A percentile compares a stretch with the other conserved stretches of the same genome.
Conservation (phyloP, 805 yeast genomes). For the Kluyveromyces starmeri region DNA sequence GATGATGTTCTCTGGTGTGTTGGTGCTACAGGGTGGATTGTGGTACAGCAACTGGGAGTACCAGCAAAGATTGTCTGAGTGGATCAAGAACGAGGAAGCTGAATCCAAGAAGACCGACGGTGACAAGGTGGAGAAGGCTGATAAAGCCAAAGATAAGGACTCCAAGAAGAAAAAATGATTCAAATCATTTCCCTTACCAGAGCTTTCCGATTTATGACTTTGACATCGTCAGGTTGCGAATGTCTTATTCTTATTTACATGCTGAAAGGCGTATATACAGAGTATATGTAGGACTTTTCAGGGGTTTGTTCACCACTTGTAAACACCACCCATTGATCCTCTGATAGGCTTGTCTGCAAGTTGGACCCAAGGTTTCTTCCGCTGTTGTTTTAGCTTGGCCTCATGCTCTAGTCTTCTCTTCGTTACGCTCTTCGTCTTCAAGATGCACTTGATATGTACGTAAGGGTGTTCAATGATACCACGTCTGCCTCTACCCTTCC, state of each 20-base stretch:
- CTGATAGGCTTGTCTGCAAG: constrained; percentile 38
- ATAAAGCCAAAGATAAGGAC: constrained; percentile 10
- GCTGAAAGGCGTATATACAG: too few species aligned
- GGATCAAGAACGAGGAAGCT: constrained; percentile 27
- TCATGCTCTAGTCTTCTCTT: constrained; percentile 53
- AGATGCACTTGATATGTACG: constrained; percentile 71
- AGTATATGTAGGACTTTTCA: too few species aligned
- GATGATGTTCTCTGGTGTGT: constrained; percentile 64
- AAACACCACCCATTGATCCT: constrained; percentile 42
- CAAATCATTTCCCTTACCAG: neutral
- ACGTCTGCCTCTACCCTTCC: constrained; percentile 83
- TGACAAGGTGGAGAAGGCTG: constrained; percentile 6
- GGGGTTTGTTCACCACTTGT: constrained; percentile 45
- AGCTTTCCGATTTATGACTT: too few species aligned
- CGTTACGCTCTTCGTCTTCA: constrained; percentile 57
- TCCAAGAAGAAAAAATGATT: constrained; percentile 1
- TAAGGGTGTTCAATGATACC: constrained; percentile 72
- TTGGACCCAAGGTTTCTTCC: constrained; percentile 45
- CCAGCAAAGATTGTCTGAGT: constrained; percentile 29
- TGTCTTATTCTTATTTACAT: too few species aligned
- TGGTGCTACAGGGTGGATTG: constrained; percentile 78
- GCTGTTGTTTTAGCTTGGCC: constrained; percentile 37
- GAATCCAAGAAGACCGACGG: constrained; percentile 8
- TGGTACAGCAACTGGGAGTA: constrained; percentile 72
- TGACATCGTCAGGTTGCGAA: too few species aligned